Evolutionary conservation across 345 rosid species (phyloP), one percentile per base, ranked within the genome.

Genomic region (Mallotus nudiflorus): DNA sequence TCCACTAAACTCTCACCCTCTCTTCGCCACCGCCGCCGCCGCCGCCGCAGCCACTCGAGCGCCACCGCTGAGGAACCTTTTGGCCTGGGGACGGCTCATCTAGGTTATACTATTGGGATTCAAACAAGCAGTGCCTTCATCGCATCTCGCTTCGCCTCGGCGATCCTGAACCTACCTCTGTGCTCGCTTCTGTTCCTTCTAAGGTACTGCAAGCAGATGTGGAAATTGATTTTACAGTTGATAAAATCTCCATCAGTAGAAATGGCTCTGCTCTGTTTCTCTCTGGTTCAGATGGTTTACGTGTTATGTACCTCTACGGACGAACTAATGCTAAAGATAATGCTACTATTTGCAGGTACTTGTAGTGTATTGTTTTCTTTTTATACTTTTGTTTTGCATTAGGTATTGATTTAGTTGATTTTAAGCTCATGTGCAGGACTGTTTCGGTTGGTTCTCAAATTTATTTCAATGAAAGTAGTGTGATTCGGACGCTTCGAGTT

Each of bases 51-150:
- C n/a, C n/a, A n/a, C n/a, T n/a, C n/a, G n/a, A n/a, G n/a, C n/a
- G n/a, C n/a, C n/a, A n/a, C 74, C 84, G 49, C 85, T 83, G 61
- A 85, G 57, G 61, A 91, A 88, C 68, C 83, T 91, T 16, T 66
- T 88, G 54, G 86, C 99, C 9, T 96, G 97, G n/a, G 97, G 99
- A 92, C 65, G 94, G 90, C 25, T 90, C 92, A 16, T 89, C 98
- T 18, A 79, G 94, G 64, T 73, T 92, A 35, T 92, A 87, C 69
- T 91, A 69, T 77, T 92, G 99, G 98, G 94, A 92, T 68, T 73
- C 81, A 5, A 66, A 13, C 55, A 69, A 78, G 28, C 84, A 69
- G 44, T 81, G 85, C 74, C 91, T 95, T 68, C 97, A 90, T 49
- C 88, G 97, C 56, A 80, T 95, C 69, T 85, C 97, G 58, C 72